Evolutionary conservation across 768 basidiomycete genomes (phyloP), one percentile per base, ranked within the genome.

Genomic region (Termitomyces sp.): DNA sequence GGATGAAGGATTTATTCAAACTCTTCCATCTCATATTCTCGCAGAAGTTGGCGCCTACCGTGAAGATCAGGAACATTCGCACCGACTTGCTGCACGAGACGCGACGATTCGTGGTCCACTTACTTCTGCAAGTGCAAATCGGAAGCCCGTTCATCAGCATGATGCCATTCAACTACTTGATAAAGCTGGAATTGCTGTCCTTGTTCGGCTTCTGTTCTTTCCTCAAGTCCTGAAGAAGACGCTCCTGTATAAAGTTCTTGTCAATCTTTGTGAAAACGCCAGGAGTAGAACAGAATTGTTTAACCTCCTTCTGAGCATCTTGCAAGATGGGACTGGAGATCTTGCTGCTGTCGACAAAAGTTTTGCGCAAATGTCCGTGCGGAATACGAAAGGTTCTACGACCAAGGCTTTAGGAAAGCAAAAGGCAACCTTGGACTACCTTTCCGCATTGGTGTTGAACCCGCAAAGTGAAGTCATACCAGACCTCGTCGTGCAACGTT

Each of bases 241-340:
- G 50, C 73, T 90, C 24, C 79, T 99, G 13, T 92, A 93, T 70
- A 90, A 88, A 67, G 87, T 97, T 1, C 84, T 99, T 36, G 87
- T 93, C 61, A 96, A 98, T 68, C 79, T 99, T 8, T 99, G 94
- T 74, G 95, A 98, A 74, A 99, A 99, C 68, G 76, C 85, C 3
- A 92, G 89, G 66, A 94, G 96, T 0, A 83, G 97, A 20, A 86
- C 84, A 6, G 97, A 99, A 64, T 77, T 98, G 24, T 91, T 99
- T 79, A 97, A 95, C 67, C 81, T 98, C 14, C 82, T 99, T 22
- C 80, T 99, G n/a, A 88, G 84, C 60, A 92, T 98, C 60, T 76
- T 98, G 6, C 94, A 98, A 71, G 97, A 96, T 64, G 96, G 96
- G 14, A 88, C 94, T 2, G 93, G 91, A 18, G 97, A 98, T 70